Evolutionary conservation across 768 basidiomycete genomes (phyloP), one percentile per base, ranked within the genome.

Genomic region (Agrocybe chaxingu): DNA sequence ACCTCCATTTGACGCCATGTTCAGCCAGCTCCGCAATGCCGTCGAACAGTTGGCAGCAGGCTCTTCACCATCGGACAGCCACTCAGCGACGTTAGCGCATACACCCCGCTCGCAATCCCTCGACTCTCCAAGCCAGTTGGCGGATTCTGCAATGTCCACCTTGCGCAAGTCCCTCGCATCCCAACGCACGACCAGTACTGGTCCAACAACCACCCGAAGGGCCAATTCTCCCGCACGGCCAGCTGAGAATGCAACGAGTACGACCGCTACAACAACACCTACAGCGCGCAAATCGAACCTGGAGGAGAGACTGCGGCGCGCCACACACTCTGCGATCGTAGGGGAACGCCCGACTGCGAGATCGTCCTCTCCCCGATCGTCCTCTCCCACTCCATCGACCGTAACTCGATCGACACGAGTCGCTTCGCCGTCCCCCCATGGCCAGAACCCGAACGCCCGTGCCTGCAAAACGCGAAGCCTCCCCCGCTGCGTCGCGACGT

Each of bases 271-370:
- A 24, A 24, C 24, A 24, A 24, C 24, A 24, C 24, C 24, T 10
- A 50, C 56, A 34, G 45, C 55, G 9, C 67, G 73, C 41, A 85
- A 87, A 61, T 73, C 78, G 7, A 86, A 78, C 18, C 71, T 92
- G 2, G 90, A 92, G 66, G 89, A 92, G 51, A 75, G 90, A 40
- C 70, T 92, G n/a, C 79, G 84, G 40, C 84, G 87, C 37, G 78
- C 71, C 29, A 75, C 78, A 24, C 24, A 24, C 5, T 77, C 84
- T 57, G 74, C 77, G 16, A 74, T 77, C 45, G 80, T 77, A 13
- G 87, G 89, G 13, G 69, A 24, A 24, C 24, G 24, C 24, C 24
- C 24, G 24, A 24, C 24, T 24, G 24, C 24, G 24, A 24, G 24
- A 24, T 24, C 24, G 24, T 1, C 24, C 24, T 24, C 24, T 24